Evolutionary conservation across 768 basidiomycete genomes (phyloP).

Genomic region (Cytidiella melzeri): DNA sequence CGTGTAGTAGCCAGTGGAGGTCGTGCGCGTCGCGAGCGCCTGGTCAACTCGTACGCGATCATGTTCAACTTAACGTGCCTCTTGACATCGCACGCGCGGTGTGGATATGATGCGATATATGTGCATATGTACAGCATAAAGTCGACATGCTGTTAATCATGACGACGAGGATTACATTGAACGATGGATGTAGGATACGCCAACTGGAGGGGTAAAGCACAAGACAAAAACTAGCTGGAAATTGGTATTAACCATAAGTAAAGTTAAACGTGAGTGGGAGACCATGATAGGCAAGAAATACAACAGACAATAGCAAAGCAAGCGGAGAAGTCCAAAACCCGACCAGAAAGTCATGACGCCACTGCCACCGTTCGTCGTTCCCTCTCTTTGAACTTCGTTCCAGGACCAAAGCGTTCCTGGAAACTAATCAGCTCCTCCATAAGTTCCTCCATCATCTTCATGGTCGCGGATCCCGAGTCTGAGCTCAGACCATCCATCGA

Average conservation of each 20-base stretch:
- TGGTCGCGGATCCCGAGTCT: slow-evolving; percentile 36
- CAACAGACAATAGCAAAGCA: slow-evolving; percentile 5
- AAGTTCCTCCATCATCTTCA: slow-evolving; percentile 85
- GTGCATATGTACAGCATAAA: no score
- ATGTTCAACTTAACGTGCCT: no score
- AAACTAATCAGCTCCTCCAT: slow-evolving; percentile 87
- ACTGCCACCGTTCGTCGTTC: slow-evolving; percentile 24
- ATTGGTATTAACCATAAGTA: background rate
- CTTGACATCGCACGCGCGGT: no score
- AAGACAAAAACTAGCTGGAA: background rate
- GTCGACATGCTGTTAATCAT: no score
- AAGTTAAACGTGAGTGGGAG: background rate
- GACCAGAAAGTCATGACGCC: slow-evolving; percentile 17
- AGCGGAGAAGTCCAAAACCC: background rate
- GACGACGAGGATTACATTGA: no score
- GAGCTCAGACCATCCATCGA: slow-evolving; percentile 8
- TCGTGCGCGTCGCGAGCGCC: no score
- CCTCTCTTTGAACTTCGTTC: slow-evolving; percentile 36
- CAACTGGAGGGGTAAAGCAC: background rate
- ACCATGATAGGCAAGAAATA: slow-evolving; percentile 9
- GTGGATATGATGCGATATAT: no score
- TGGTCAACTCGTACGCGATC: no score
- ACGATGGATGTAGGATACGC: no score
- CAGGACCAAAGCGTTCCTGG: slow-evolving; percentile 79
- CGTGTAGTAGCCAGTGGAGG: no score